Base-by-base conservation (phyloP, 805 yeast genomes). In the Nakazawaea wyomingensis region DNA sequence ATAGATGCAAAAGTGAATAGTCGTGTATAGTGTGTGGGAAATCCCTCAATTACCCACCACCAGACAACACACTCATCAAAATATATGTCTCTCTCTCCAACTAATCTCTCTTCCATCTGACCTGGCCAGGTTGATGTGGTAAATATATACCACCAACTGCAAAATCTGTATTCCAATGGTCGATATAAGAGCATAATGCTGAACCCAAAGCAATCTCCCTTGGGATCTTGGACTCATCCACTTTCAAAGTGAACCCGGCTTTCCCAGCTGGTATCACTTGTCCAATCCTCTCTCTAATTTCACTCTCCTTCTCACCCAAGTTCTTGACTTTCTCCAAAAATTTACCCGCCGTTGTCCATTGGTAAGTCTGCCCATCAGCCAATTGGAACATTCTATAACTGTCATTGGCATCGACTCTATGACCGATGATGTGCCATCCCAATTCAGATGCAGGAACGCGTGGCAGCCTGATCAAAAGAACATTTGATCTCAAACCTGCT, bases 91-190 rank as follows among this genome's bases (percentile, higher is more conserved):
- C 31, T 16, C 14, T 28, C 14, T 28, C 13, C 31, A 16, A 20
- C 47, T 53, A 76, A 50, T 74, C 80, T 51, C 80, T 63, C 56
- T 75, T 76, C 80, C 80, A 76, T 50, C 77, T 63, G n/a, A 69
- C 67, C 50, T 72, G 75, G 30, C 54, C 50, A 29, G 68, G 69
- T 54, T 74, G 74, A 56, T 72, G 67, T 10, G 80, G 74, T 48
- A 68, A 70, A 57, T 78, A 79, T 41, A 80, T 76, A 29, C 85
- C 85, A n/a, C 85, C 85, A 30, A 78, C 75, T 19, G 73, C 74
- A 30, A 73, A 58, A 47, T 66, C 64, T 19, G 85, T 78, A 53
- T 76, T 80, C 86, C 86, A 80, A 46, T 78, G 85, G 53, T 80
- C 86, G 45, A 80, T 71, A 54, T 65, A 74, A 34, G 83, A 76